Evolutionary conservation across 139 green algal species (phyloP).

Genomic region (Deuterostichococcus epilithicus): DNA sequence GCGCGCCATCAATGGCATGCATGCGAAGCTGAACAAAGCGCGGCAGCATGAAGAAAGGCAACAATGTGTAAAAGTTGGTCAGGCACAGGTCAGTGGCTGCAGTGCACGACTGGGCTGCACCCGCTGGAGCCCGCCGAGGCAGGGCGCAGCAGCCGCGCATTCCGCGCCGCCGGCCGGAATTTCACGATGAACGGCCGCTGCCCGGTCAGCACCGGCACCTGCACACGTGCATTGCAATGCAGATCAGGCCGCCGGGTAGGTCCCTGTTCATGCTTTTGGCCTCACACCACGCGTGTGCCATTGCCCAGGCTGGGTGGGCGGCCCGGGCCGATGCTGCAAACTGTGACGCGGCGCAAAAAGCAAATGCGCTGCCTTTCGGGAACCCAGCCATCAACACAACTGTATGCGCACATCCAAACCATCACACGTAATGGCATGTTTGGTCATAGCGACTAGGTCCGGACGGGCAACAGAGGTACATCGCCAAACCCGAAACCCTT

Average conservation of each 20-base stretch:
- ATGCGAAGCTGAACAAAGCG: background rate
- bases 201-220: slow-evolving; percentile 31
- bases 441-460: no score
- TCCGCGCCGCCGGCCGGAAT: slow-evolving; percentile 24
- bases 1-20: background rate
- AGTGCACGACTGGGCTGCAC: slow-evolving; percentile 3
- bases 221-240: background rate
- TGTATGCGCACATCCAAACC: no score
- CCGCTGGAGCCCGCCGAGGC: background rate
- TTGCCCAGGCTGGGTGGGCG: no score
- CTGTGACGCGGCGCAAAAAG: no score
- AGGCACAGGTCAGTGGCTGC: background rate
- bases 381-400: no score
- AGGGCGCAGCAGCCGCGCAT: background rate
- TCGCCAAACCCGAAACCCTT: no score
- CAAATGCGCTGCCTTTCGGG: no score
- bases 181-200: slow-evolving; percentile 36
- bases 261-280: background rate
- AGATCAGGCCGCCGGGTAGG: background rate
- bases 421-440: no score
- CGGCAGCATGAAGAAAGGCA: background rate
- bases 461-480: no score
- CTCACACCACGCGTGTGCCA: background rate
- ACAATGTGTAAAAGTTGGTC: background rate
- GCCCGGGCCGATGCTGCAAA: no score